Conservation (phyloP, 1,139 yeast species). For the Debaryomyces subglobosus region DNA sequence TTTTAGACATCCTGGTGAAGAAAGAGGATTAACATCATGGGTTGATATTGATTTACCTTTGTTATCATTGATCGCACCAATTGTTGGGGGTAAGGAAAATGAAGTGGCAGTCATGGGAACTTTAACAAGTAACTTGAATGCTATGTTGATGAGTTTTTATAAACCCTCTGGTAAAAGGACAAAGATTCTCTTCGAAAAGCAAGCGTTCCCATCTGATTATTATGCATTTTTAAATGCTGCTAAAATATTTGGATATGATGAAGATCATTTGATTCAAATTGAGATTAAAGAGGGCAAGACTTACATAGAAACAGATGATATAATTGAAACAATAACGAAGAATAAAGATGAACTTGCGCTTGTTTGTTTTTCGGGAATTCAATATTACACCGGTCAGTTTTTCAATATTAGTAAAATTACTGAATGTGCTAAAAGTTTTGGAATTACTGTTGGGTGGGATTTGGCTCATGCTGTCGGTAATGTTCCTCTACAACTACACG, state of each 20-base stretch:
- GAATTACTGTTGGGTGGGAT: conserved; percentile 87
- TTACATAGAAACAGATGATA: conserved; percentile 62
- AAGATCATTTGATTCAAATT: conserved; percentile 65
- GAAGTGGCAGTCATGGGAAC: conserved; percentile 92
- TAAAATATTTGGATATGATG: conserved; percentile 60
- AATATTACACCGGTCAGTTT: conserved; percentile 87
- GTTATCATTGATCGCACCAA: conserved; percentile 64
- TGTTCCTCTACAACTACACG: conserved; percentile 73
- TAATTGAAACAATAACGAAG: conserved; percentile 56
- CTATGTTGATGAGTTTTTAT: conserved; percentile 74
- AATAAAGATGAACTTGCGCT: conserved; percentile 69
- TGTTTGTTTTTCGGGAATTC: conserved; percentile 84
- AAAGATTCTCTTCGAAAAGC: conserved; percentile 80
- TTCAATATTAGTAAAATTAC: conserved; percentile 78
- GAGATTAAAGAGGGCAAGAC: conserved; percentile 60
- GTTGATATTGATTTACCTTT: conserved; percentile 81
- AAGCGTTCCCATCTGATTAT: conserved; percentile 90
- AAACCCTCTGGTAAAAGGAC: conserved; percentile 60
- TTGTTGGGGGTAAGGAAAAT: conserved; percentile 71
- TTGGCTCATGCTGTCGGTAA: conserved; percentile 95
- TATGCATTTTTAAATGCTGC: conserved; percentile 83
- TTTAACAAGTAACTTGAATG: conserved; percentile 78
- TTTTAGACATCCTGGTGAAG: conserved; percentile 62
- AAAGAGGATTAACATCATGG: conserved; percentile 60
- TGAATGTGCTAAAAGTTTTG: conserved; percentile 44